These are phyloP conservation scores for Setomelanomma holmii DNA, from an alignment of 2,329 filamentous ascomycete species.

Conservation along the genomic window DNA sequence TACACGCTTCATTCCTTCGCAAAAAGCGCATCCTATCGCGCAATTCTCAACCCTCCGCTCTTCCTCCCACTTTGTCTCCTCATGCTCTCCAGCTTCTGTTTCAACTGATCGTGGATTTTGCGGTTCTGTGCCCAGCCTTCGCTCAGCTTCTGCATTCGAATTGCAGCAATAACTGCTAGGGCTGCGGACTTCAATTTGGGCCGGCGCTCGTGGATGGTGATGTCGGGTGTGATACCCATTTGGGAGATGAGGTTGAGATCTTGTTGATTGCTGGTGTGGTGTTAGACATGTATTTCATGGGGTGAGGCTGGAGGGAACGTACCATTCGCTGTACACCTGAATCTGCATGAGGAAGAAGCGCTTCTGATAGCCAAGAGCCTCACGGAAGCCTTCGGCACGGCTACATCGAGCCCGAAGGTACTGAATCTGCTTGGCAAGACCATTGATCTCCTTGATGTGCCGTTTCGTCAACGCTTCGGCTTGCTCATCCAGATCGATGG, in stretches of 20 bases:
- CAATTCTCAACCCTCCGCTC: constrained; percentile 22
- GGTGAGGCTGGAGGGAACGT: constrained; percentile 54
- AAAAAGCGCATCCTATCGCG: constrained; percentile 12
- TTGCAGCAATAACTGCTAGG: constrained; percentile 56
- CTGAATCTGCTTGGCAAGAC: constrained; percentile 86
- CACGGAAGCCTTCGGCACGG: constrained; percentile 80
- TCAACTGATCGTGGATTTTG: constrained; percentile 56
- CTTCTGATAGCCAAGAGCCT: constrained; percentile 86
- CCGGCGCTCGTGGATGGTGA: constrained; percentile 53
- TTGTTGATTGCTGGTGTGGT: constrained; percentile 79
- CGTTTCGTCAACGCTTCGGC: constrained; percentile 71
- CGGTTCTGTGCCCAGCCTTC: constrained; percentile 59
- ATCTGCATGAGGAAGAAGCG: constrained; percentile 80
- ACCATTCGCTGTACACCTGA: constrained; percentile 89
- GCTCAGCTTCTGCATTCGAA: constrained; percentile 60
- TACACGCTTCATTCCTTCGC: neutral
- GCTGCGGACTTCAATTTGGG: constrained; percentile 58
- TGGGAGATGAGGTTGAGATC: constrained; percentile 85
- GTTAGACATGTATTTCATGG: constrained; percentile 16
- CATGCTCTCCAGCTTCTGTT: constrained; percentile 57
- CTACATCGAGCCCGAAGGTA: constrained; percentile 84
- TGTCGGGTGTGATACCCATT: constrained; percentile 72
- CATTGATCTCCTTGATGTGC: constrained; percentile 78
- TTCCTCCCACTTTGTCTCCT: constrained; percentile 35
- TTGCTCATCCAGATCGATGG: constrained; percentile 49